A percentile compares a stretch with the other conserved stretches of the same genome.
Evolutionary conservation across 208 protist genomes (phyloP).

Genomic region (Endotrypanum monterogeii): DNA sequence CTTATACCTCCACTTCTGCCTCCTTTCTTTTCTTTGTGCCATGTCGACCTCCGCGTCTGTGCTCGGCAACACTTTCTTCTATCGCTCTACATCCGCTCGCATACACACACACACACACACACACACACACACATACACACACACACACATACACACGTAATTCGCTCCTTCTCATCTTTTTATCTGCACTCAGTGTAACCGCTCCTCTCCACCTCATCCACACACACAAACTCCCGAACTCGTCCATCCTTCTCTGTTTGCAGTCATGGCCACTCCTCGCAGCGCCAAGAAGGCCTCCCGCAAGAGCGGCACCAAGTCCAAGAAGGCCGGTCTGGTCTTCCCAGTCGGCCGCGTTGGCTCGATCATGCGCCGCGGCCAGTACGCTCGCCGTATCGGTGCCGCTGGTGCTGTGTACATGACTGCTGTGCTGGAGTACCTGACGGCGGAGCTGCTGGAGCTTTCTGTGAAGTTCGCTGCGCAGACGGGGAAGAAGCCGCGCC

Average conservation of each 20-base stretch:
- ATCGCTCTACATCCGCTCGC: not conserved
- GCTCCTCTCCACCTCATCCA: not conserved
- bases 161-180: not conserved
- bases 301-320: conserved; percentile 88
- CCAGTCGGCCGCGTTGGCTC: conserved; percentile 98
- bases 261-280: conserved; percentile 63
- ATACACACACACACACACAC: too few relatives aligned
- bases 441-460: conserved; percentile 83
- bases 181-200: not conserved
- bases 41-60: not conserved
- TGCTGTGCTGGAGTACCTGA: conserved; percentile 98
- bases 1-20: too few relatives aligned
- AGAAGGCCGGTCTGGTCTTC: conserved; percentile 98
- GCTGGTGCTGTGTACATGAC: conserved; percentile 98
- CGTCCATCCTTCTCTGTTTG: not conserved
- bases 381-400: conserved; percentile 96
- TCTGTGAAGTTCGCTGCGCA: conserved; percentile 76
- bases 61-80: not conserved
- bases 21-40: too few relatives aligned
- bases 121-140: not conserved
- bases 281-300: conserved; percentile 73
- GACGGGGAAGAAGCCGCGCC: conserved; percentile 67
- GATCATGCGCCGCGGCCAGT: conserved; percentile 95
- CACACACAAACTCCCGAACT: not conserved
- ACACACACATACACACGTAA: not conserved